phyloP scores from a whole-genome alignment of 805 yeast species.

The Wickerhamomyces bovis region DNA sequence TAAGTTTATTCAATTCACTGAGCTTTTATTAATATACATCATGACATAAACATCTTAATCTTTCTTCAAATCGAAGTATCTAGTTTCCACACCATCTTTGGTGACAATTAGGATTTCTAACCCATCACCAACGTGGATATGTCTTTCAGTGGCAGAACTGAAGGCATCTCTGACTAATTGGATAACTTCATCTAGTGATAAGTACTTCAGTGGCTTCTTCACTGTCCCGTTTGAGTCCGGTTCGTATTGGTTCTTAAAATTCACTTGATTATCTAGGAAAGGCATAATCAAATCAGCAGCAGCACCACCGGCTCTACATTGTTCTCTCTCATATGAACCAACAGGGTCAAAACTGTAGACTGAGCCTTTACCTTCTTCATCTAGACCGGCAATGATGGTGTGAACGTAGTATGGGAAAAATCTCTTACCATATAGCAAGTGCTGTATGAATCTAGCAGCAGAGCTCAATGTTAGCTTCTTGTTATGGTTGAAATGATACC shows the following conservation, averaged over 20 bases:
- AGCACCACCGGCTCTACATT: constrained; percentile 97
- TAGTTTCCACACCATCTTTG: constrained; percentile 84
- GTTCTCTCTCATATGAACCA: constrained; percentile 96
- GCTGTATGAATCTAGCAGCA: constrained; percentile 90
- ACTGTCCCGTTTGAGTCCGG: constrained; percentile 69
- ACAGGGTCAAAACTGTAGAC: constrained; percentile 96
- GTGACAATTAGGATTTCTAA: constrained; percentile 87
- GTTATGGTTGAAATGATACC: constrained; percentile 91
- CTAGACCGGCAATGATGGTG: constrained; percentile 91
- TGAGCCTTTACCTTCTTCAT: constrained; percentile 81
- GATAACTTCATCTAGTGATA: constrained; percentile 79
- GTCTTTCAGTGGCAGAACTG: constrained; percentile 95
- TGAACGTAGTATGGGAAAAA: constrained; percentile 96
- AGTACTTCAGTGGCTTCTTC: constrained; percentile 54
- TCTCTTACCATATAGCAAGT: constrained; percentile 83
- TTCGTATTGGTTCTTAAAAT: constrained; percentile 86
- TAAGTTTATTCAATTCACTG: background rate
- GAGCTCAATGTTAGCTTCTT: constrained; percentile 61
- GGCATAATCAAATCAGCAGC: constrained; percentile 97
- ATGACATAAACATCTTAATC: constrained; percentile 43
- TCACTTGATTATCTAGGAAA: constrained; percentile 94
- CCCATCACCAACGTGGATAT: constrained; percentile 97
- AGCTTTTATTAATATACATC: background rate
- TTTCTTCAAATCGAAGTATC: constrained; percentile 79
- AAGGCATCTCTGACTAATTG: constrained; percentile 90